Percentiles rank a stretch among this genome's conserved stretches.
Evolutionary conservation across 768 basidiomycete genomes (phyloP).

Genomic region (Filobasidium wieringae): DNA sequence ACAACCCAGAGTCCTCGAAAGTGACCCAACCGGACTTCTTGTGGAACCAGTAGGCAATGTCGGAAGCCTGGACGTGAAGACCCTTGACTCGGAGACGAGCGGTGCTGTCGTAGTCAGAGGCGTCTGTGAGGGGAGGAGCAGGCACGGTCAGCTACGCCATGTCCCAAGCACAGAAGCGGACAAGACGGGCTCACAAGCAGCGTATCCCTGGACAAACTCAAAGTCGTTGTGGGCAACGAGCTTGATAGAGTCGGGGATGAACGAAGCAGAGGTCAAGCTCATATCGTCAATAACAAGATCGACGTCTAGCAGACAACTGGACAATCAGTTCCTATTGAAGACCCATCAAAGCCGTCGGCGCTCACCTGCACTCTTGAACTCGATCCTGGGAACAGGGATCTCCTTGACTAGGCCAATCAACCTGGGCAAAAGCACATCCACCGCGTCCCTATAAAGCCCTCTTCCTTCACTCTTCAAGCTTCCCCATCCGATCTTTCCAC

Average conservation of each 20-base stretch:
- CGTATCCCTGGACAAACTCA: slow-evolving; percentile 40
- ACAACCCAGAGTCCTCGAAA: slow-evolving; percentile 39
- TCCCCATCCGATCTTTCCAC: slow-evolving; percentile 36
- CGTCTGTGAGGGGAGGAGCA: slow-evolving; percentile 17
- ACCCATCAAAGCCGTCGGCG: neutral
- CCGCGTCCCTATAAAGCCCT: slow-evolving; percentile 39
- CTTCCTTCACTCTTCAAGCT: slow-evolving; percentile 32
- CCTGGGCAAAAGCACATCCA: slow-evolving; percentile 39
- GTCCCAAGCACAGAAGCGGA: neutral
- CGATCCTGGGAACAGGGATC: slow-evolving; percentile 40
- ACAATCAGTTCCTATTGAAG: neutral
- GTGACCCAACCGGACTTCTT: slow-evolving; percentile 31
- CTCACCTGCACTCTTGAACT: slow-evolving; percentile 39
- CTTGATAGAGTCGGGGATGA: slow-evolving; percentile 41
- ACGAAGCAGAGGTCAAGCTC: slow-evolving; percentile 38
- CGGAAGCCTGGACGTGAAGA: slow-evolving; percentile 38
- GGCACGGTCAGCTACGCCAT: neutral
- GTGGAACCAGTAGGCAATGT: slow-evolving; percentile 41
- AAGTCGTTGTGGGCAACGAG: slow-evolving; percentile 40
- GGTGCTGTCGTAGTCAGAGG: slow-evolving; percentile 37
- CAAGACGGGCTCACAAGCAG: slow-evolving; percentile 28
- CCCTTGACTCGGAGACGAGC: slow-evolving; percentile 39
- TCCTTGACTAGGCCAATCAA: slow-evolving; percentile 39
- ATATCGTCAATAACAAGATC: slow-evolving; percentile 40
- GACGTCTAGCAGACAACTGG: slow-evolving; percentile 20